Base-by-base conservation (phyloP, 208 protist species). In the Wallacemonas sp. region DNA sequence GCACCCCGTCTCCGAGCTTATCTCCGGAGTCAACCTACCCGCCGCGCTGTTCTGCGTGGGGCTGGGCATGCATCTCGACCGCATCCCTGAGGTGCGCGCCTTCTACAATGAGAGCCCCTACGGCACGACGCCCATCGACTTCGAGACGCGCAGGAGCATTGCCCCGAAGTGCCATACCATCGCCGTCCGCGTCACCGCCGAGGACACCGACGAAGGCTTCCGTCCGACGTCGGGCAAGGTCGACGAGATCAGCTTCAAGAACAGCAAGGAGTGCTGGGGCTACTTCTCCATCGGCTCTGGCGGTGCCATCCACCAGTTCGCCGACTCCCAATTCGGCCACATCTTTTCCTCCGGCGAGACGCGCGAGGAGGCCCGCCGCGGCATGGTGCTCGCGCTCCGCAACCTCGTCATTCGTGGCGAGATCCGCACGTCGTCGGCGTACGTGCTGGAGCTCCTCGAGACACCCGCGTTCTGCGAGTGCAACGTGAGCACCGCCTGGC, bases 321-420 rank as follows among this genome's bases (percentile, higher is more conserved):
- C 97, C 4, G 97, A 99, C 81, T 98, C 97, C 32, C 97, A 99
- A 76, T 99, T 99, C 76, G 98, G 97, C n/a, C 97, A 99, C 70
- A 93, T 99, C 63, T 99, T 99, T 78, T 92, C 97, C 22, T 92
- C 79, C 32, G 97, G 94, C 52, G 66, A 77, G 13, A 98, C 81
- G 26, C 88, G 98, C 54, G 96, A 98, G 73, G 92, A 96, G 8
- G 95, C 97, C 12, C 85, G 97, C 22, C 87, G 92, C 27, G 83
- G 81, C 26, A 95, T 98, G 92, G 77, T 97, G 30, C 67, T 96
- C 17, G 91, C 92, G 4, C 73, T 98, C 32, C 89, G 96, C 71
- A 97, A 98, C 63, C 77, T 99, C 26, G 87, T 91, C 62, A 94
- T 99, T 64, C 81, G 87, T 19, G 97, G 97, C 39, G 97, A 98